Conservation (phyloP, 2,329 filamentous ascomycete species). For the Fusarium sp. region DNA sequence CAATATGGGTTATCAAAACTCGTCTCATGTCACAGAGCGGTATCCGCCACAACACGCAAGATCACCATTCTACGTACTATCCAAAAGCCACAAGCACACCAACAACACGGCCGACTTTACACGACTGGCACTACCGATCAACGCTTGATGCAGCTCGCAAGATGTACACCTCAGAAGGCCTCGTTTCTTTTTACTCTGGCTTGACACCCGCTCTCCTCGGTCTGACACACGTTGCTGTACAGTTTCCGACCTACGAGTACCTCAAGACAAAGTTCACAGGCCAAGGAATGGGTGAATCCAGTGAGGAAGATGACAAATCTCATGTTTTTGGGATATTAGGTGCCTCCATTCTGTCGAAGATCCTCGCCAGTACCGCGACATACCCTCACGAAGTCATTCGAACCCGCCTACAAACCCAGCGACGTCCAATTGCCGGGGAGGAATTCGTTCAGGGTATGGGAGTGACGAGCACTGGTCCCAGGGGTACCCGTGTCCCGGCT, state of each 20-base stretch:
- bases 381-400: conserved; percentile 98
- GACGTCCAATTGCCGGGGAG: conserved; percentile 73
- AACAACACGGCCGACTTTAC: conserved; percentile 66
- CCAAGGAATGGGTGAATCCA: conserved; percentile 81
- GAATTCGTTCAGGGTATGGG: conserved; percentile 66
- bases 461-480: conserved; percentile 54
- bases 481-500: conserved; percentile 47
- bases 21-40: conserved; percentile 93
- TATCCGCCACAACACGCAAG: conserved; percentile 55
- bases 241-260: conserved; percentile 96
- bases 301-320: conserved; percentile 55
- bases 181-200: conserved; percentile 94
- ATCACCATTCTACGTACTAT: conserved; percentile 58
- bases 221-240: conserved; percentile 94
- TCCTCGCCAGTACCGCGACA: conserved; percentile 92
- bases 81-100: conserved; percentile 67
- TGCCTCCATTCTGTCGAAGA: conserved; percentile 93
- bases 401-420: conserved; percentile 93
- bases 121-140: conserved; percentile 93
- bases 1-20: conserved; percentile 99
- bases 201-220: conserved; percentile 92
- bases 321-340: conserved; percentile 88
- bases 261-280: conserved; percentile 93
- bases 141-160: conserved; percentile 93
- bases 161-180: conserved; percentile 93